Conservation (phyloP, 2,329 filamentous ascomycete species). For the Emmonsiellopsis sp. region DNA sequence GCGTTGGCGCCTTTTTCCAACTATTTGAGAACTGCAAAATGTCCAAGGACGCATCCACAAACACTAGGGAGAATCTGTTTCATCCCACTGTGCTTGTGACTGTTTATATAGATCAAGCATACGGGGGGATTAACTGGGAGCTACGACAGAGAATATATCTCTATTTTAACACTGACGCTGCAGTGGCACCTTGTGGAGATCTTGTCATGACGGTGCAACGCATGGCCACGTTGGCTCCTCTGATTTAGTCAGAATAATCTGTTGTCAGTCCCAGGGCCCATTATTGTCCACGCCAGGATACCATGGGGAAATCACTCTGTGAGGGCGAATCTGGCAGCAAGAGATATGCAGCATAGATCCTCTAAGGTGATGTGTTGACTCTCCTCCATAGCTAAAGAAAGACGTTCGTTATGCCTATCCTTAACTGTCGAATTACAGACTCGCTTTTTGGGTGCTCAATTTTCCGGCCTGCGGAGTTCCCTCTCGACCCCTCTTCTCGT, state of each 20-base stretch:
- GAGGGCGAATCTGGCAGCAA: background rate
- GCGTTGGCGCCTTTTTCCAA: background rate
- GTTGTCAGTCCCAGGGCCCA: background rate
- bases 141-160: background rate
- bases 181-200: background rate
- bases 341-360: background rate
- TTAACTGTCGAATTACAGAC: background rate
- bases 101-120: background rate
- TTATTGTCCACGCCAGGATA: background rate
- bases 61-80: background rate
- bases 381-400: background rate
- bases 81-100: background rate
- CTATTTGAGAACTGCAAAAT: background rate
- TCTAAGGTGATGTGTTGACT: background rate
- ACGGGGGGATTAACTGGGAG: background rate
- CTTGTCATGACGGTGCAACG: background rate
- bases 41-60: background rate
- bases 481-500: background rate
- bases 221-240: constrained; percentile 3
- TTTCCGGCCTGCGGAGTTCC: background rate
- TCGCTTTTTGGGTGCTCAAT: background rate
- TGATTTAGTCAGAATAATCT: constrained; percentile 1
- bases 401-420: background rate
- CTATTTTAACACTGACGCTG: background rate
- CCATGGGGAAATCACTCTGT: background rate